Evolutionary conservation across 805 yeast species (phyloP), one percentile per base, ranked within the genome.

Genomic region (Ogataea dorogensis): DNA sequence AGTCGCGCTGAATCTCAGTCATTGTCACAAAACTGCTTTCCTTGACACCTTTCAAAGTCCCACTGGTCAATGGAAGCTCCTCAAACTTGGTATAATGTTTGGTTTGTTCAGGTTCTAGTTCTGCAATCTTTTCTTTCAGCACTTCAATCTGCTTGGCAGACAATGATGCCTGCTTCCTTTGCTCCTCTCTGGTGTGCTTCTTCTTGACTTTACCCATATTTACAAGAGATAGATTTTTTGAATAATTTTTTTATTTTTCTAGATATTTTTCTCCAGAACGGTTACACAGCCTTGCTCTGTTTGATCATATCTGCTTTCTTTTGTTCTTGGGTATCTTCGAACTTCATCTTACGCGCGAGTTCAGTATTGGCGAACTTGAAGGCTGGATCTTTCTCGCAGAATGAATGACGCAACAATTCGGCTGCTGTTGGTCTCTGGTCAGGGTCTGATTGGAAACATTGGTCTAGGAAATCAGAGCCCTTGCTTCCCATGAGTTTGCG

Each of bases 351-450:
- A 25, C 51, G 51, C 4, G 61, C 59, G n/a, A 64, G 42, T 17
- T 53, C 49, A 2, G 67, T 61, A 1, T 50, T 38, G 2, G 47
- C 42, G 42, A 64, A 64, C 6, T 43, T 40, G 38, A 63, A 64
- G 7, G 24, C 28, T 4, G 44, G 35, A 19, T 49, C 47, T 17
- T 31, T 39, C 14, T 36, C 28, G 37, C 65, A 57, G 45, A 64
- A 64, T 7, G 67, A 64, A 55, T 85, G 80, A 4, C 63, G 47
- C 29, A 80, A 56, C 13, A 89, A 61, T 29, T 73, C 69, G 29
- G 67, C 70, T 0, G 97, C 97, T 0, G 97, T 91, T 0, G 98
- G 98, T 50, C 98, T 69, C 47, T 69, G 61, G n/a, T 78, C 81
- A 0, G 98, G 89, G 51, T 91, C 84, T 17, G 76, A 67, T 18